Conservation (phyloP, 441 rosid genomes). For the Euphorbia neoarborescens region DNA sequence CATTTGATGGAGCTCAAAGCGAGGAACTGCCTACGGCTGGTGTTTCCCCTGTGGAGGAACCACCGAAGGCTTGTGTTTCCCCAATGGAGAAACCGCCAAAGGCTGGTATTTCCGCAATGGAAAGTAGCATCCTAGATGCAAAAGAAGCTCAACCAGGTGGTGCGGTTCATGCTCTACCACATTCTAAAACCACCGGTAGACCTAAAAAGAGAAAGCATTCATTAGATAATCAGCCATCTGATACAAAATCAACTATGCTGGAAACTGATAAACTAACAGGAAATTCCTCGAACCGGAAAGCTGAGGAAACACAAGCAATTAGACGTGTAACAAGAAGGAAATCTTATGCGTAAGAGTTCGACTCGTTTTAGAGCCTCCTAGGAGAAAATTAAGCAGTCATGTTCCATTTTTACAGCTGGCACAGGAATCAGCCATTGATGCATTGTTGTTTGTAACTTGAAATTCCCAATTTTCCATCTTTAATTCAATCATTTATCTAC, state of each 20-base stretch:
- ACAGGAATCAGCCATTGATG: constrained; percentile 5
- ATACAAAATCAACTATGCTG: not conserved
- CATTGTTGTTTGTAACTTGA: constrained; percentile 15
- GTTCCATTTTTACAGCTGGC: too few relatives aligned
- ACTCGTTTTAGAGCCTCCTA: not conserved
- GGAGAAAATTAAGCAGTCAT: constrained; percentile 13
- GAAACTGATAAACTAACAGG: not conserved
- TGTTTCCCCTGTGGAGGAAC: constrained; percentile 9
- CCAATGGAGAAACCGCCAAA: constrained; percentile 7
- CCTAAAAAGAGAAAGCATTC: constrained; percentile 24
- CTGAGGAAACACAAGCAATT: constrained; percentile 12
- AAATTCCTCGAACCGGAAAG: constrained; percentile 1
- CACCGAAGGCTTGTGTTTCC: constrained; percentile 10
- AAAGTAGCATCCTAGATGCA: not conserved
- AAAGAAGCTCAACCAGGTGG: constrained; percentile 8
- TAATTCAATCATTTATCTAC: not conserved
- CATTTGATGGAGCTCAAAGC: constrained; percentile 11
- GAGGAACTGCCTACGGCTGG: constrained; percentile 10
- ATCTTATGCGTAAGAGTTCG: constrained; percentile 9
- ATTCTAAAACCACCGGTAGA: constrained; percentile 12
- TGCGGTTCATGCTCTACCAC: constrained; percentile 6
- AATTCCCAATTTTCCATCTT: constrained; percentile 1
- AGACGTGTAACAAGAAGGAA: constrained; percentile 19
- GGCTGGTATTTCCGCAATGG: constrained; percentile 8
- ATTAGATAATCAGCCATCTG: constrained; percentile 9